phyloP scores from a whole-genome alignment of 495 filamentous ascomycete species.

The Neurospora intermedia region DNA sequence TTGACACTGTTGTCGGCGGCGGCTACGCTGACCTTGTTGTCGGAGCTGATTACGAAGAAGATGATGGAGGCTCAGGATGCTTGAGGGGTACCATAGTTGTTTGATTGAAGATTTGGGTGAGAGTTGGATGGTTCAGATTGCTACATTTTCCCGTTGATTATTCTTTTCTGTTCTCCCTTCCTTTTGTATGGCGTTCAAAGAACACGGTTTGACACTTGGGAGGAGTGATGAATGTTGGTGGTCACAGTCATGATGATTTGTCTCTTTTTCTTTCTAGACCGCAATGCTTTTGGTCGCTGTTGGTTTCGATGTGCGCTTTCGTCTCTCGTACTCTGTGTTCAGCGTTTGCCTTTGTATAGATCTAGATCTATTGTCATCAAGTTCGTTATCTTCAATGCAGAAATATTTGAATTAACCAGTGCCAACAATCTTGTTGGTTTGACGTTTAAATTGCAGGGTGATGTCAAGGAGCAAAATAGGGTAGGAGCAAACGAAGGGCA shows the following conservation, averaged over 20 bases:
- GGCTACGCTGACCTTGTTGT: background rate
- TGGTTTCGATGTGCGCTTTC: background rate
- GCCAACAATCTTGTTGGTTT: background rate
- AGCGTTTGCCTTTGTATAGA: background rate
- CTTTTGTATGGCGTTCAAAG: background rate
- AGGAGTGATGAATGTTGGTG: background rate
- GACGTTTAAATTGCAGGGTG: background rate
- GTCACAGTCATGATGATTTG: background rate
- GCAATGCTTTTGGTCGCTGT: background rate
- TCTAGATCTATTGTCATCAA: background rate
- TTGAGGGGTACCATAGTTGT: constrained; percentile 7
- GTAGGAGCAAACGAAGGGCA: background rate
- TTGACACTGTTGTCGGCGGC: constrained; percentile 21
- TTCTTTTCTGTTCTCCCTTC: background rate
- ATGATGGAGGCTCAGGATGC: background rate
- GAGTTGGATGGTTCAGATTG: background rate
- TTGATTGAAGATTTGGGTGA: background rate
- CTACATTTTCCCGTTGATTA: background rate
- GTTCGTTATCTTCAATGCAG: background rate
- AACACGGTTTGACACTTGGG: background rate
- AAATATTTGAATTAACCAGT: background rate
- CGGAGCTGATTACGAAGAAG: background rate
- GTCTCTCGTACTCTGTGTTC: background rate
- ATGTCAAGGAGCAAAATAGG: background rate
- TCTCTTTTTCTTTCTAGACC: background rate